Percentiles rank a stretch among this genome's conserved stretches.
These are phyloP conservation scores for Penicillium lagena DNA, from an alignment of 495 filamentous ascomycete genomes.

Conservation along the genomic window DNA sequence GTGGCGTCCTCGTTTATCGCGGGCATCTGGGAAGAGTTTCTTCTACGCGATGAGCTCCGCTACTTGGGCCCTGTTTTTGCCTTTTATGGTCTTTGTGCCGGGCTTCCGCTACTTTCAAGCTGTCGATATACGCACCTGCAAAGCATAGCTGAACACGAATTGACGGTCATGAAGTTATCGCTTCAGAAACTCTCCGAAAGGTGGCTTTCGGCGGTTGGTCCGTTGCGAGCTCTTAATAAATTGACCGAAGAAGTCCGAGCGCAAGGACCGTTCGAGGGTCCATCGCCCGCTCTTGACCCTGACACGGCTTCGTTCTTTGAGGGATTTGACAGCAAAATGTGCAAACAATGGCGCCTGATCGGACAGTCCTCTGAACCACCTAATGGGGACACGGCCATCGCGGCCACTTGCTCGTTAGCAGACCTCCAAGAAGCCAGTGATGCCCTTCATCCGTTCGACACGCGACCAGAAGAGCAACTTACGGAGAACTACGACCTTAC, in stretches of 20 bases:
- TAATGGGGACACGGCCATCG: background rate
- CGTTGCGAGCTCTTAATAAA: conserved; percentile 19
- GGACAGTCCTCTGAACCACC: conserved; percentile 10
- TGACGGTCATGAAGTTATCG: conserved; percentile 24
- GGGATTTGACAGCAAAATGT: conserved; percentile 17
- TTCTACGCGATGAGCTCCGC: conserved; percentile 22
- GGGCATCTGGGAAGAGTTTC: conserved; percentile 24
- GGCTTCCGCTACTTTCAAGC: conserved; percentile 18
- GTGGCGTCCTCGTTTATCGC: conserved; percentile 24
- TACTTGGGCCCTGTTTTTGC: conserved; percentile 22
- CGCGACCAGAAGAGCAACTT: conserved; percentile 4
- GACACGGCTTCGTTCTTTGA: conserved; percentile 22
- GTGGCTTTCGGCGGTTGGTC: conserved; percentile 23
- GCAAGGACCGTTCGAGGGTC: conserved; percentile 12
- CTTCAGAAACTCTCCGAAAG: conserved; percentile 23
- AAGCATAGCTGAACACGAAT: conserved; percentile 19
- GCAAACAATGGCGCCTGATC: conserved; percentile 21
- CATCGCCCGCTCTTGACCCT: conserved; percentile 10
- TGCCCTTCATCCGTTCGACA: conserved; percentile 4
- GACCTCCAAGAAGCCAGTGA: conserved; percentile 13
- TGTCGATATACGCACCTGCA: conserved; percentile 19
- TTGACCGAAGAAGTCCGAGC: conserved; percentile 22
- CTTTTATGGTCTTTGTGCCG: conserved; percentile 21
- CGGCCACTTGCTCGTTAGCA: conserved; percentile 13
- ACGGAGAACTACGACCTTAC: conserved; percentile 8